Base-by-base conservation (phyloP, 2,329 filamentous ascomycete species). In the Aspergillus sp. region DNA sequence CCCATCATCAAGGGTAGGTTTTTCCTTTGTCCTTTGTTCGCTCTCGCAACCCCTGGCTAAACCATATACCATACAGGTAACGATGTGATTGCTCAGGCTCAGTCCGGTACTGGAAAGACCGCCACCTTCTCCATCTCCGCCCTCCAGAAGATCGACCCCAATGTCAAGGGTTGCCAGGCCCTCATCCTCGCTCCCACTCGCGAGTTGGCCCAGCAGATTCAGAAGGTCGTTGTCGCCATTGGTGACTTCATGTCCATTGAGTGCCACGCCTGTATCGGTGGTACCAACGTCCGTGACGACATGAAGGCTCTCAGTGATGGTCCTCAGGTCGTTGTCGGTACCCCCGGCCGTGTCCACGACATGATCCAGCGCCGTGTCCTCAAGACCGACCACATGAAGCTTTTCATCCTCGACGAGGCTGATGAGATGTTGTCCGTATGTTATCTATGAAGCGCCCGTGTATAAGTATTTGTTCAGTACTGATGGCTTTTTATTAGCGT, bases 201-300 rank as follows among this genome's bases (percentile, higher is more conserved):
- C 77, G 93, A 98, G 81, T 81, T 98, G 68, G 93, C 93, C 60
- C 90, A 95, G 75, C 93, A 98, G 78, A 98, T 98, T 68, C 93
- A 98, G 77, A 97, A 96, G 81, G 93, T 98, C 65, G 90, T 98
- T 55, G 85, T 97, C 66, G 93, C 93, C 67, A 94, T 98, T 54
- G 93, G 93, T 70, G 93, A 98, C 76, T 98, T 96, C 82, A 97
- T 98, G 93, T 93, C 88, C 75, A 82, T 98, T 60, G 88, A 96
- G 76, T 96, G 91, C 83, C 93, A 98, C 71, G 93, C 93, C 68
- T 98, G 93, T 77, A 97, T 98, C 74, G 93, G 93, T 73, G 93
- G 94, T 65, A 98, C 93, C 72, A 93, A 87, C 71, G 90, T 98
- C 59, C 88, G 93, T 70, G 94, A 98, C 54, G 93, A 97, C 77